Evolutionary conservation across 208 protist genomes (phyloP), one percentile per base, ranked within the genome.

Genomic region (Crithidia sp.): DNA sequence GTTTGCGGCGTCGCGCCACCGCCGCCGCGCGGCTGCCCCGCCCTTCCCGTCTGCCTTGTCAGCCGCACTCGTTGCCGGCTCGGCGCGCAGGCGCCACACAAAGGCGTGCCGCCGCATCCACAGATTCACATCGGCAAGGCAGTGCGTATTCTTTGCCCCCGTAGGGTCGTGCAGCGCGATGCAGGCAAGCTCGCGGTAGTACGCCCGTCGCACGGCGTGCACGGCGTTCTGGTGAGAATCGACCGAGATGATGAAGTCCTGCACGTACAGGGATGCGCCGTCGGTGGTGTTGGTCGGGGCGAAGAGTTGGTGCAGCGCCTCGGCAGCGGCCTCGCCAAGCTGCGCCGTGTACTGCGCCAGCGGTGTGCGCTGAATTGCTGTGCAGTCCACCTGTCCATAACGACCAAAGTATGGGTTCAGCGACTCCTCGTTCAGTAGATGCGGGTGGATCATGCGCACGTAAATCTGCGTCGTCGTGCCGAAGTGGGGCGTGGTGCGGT

Each of bases 371-470:
- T 79, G 79, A 28, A 92, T 52, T n/a, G 87, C 58, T 49, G 54
- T 73, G 58, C 83, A 88, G 50, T 82, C 83, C 7, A 93, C 87
- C 82, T 96, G 92, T 12, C 92, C 92, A 67, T 96, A 96, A 43
- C 92, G 92, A 55, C 92, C 92, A 85, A 96, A 95, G 79, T 85
- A 96, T 7, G 88, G 76, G 77, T 96, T 96, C 64, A 96, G 83
- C 52, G 84, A 86, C 78, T 96, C 89, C 62, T 96, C 90, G 69
- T 96, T 90, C 4, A 92, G 71, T 50, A 55, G 58, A n/a, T 82
- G 71, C 13, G 84, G 73, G 66, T 89, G 83, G 6, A 86, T 61
- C 89, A 96, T 94, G 63, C 92, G 92, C n/a, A 95, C 85, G 76
- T 88, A 96, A 6, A 96, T 61, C 13, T 80, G 65, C 13, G 57